A percentile compares a stretch with the other conserved stretches of the same genome.
Conservation (phyloP, 805 yeast species). For the Metschnikowia koreensis region DNA sequence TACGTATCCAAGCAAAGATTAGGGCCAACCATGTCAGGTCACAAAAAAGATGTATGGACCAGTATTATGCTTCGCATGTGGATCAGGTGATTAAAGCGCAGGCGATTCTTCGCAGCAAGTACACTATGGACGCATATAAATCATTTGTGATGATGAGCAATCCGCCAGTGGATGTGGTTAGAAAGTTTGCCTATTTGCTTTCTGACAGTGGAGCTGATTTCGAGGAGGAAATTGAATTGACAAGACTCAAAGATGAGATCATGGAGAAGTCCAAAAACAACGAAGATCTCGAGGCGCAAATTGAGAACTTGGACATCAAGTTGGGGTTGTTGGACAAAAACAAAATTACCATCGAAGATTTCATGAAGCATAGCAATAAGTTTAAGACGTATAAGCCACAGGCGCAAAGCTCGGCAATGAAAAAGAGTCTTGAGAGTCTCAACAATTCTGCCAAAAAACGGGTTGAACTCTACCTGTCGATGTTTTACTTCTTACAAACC, state of each 20-base stretch:
- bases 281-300: slow-evolving; percentile 67
- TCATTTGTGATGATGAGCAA: slow-evolving; percentile 65
- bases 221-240: slow-evolving; percentile 69
- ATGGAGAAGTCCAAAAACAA: slow-evolving; percentile 67
- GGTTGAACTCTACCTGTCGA: slow-evolving; percentile 67
- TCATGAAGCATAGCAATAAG: slow-evolving; percentile 45
- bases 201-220: slow-evolving; percentile 72
- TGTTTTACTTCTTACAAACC: slow-evolving; percentile 81
- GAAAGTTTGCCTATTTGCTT: slow-evolving; percentile 71
- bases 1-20: slow-evolving; percentile 51
- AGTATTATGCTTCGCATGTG: slow-evolving; percentile 54
- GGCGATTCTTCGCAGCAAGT: slow-evolving; percentile 63
- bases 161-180: slow-evolving; percentile 76
- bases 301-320: slow-evolving; percentile 76
- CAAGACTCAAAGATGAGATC: slow-evolving; percentile 64
- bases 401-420: slow-evolving; percentile 14
- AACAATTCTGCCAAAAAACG: slow-evolving; percentile 47
- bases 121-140: slow-evolving; percentile 70
- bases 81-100: slow-evolving; percentile 71
- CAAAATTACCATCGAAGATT: slow-evolving; percentile 73
- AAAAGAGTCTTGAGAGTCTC: slow-evolving; percentile 29
- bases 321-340: slow-evolving; percentile 75
- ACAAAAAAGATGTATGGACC: slow-evolving; percentile 28
- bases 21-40: slow-evolving; percentile 49
- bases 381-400: slow-evolving; percentile 25